Evolutionary conservation across 306 rosid species (phyloP), one percentile per base, ranked within the genome.

Genomic region (Fragaria nilgerrensis): DNA sequence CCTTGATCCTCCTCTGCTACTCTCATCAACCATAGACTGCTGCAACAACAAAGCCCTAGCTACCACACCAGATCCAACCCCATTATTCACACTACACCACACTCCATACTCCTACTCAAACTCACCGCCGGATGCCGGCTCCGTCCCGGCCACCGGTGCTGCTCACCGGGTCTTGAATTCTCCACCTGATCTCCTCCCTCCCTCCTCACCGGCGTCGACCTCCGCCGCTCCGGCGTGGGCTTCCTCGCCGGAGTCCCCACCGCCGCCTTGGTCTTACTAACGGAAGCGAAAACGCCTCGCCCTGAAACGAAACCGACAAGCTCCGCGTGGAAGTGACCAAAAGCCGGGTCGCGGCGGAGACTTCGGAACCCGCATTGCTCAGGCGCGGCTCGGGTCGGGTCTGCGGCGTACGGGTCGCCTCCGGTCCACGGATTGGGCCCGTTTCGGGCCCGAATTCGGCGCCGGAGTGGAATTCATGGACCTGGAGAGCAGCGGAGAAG

Each of bases 291-390:
- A 89, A 96, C 22, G 97, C 87, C 80, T 93, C 98, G 0, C 99
- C 99, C 72, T 96, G 99, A 73, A 96, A 96, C 17, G 99, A 96
- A 82, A 96, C 98, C 25, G 99, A 96, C 20, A 96, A 74, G 78
- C 99, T 96, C 89, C 99, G 80, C 2, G 98, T 92, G 27, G 99
- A 96, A 76, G 96, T 96, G 44, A 93, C 91, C 29, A 96, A 77
- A 69, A 93, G 99, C 88, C 93, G 89, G 4, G 96, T 82, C 10
- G 97, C 99, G 17, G 88, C 85, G 44, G 96, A 86, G 34, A 80
- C 81, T 29, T 89, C 94, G 17, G 77, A 79, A 20, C 83, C 80
- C 8, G 82, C 87, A 85, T 84, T 90, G 68, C 84, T 67, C 32
- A 77, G 89, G 67, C 84, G 79, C 23, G 79, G 76, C 27, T 86